Evolutionary conservation across 495 filamentous ascomycete genomes (phyloP).

Genomic region (Cercophora newfieldiana): DNA sequence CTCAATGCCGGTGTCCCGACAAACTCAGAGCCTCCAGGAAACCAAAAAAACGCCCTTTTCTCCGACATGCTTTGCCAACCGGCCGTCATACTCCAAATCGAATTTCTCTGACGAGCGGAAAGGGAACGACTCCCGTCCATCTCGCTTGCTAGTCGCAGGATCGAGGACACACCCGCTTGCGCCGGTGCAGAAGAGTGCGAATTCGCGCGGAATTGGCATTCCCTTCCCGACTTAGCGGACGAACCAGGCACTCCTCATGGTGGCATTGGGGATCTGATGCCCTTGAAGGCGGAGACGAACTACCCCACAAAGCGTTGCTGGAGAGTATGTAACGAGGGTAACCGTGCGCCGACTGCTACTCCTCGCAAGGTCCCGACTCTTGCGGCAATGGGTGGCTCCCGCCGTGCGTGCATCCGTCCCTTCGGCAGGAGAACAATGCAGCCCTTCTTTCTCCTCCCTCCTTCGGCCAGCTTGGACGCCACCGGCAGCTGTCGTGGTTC

Average conservation of each 20-base stretch:
- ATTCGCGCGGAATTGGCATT: background rate
- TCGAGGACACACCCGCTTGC: background rate
- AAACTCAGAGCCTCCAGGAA: background rate
- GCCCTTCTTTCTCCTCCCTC: background rate
- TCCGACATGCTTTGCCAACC: background rate
- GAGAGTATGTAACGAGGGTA: too few species aligned
- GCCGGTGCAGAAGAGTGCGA: background rate
- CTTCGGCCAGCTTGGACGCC: background rate
- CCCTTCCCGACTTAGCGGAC: background rate
- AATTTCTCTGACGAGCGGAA: background rate
- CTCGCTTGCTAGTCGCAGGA: background rate
- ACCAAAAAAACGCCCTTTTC: background rate
- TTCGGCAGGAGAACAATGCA: too few species aligned
- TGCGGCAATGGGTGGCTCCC: background rate
- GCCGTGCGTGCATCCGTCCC: too few species aligned
- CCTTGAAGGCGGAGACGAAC: background rate
- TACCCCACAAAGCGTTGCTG: slow-evolving; percentile 4
- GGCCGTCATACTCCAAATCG: background rate
- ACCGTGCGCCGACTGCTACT: background rate
- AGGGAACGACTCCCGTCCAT: background rate
- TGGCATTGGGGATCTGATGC: background rate
- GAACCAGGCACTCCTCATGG: background rate
- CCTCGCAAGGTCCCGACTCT: background rate
- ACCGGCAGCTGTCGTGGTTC: background rate
- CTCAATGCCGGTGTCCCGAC: background rate